These are phyloP conservation scores for Talaromyces funiculosus DNA, from an alignment of 2,329 filamentous ascomycete genomes.

Conservation along the genomic window DNA sequence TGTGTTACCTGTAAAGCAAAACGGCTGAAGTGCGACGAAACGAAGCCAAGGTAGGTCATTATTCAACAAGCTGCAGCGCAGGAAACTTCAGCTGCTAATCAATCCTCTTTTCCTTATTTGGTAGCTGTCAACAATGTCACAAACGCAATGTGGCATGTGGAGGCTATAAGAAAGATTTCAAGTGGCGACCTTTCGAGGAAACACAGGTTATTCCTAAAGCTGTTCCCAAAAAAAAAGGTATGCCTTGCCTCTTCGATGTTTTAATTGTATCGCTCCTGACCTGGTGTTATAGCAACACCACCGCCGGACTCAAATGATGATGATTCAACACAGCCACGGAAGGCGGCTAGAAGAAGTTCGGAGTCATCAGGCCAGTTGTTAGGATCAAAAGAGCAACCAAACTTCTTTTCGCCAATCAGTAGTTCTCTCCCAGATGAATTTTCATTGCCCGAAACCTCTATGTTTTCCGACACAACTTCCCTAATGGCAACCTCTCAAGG, in stretches of 20 bases:
- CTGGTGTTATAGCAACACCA: conserved; percentile 9
- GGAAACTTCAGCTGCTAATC: not conserved
- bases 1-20: conserved; percentile 70
- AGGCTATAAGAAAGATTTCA: conserved; percentile 70
- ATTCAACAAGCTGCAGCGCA: not conserved
- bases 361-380: not conserved
- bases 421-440: conserved; percentile 9
- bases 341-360: conserved; percentile 10
- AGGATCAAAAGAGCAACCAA: not conserved
- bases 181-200: conserved; percentile 67
- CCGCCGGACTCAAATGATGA: not conserved
- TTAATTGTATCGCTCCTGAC: not conserved
- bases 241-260: conserved; percentile 22
- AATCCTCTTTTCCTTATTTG: not conserved
- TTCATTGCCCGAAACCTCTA: not conserved
- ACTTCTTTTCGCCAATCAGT: conserved; percentile 2
- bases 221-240: conserved; percentile 43
- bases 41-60: conserved; percentile 47
- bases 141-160: conserved; percentile 61
- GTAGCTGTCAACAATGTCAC: conserved; percentile 58
- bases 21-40: conserved; percentile 68
- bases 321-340: conserved; percentile 6
- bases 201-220: conserved; percentile 44
- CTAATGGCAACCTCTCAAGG: not conserved
- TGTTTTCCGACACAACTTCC: conserved; percentile 1